phyloP scores from a whole-genome alignment of 2,329 filamentous ascomycete species.

The Eutypella sp. region DNA sequence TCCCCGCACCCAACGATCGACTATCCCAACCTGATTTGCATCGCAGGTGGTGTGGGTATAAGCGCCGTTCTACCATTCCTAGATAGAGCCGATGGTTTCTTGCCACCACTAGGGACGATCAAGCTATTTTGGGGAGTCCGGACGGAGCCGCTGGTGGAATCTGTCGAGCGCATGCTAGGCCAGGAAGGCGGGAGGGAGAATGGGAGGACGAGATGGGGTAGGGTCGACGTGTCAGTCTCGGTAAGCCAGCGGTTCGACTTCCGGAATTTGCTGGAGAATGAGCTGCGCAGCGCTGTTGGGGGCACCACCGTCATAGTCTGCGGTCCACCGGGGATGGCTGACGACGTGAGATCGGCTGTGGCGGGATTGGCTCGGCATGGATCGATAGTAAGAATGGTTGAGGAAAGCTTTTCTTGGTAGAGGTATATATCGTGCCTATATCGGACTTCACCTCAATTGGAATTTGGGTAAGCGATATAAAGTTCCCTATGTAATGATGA shows the following conservation, averaged over 20 bases:
- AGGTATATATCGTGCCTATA: not conserved
- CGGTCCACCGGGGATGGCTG: not conserved
- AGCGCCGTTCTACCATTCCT: constrained; percentile 25
- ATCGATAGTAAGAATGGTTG: not conserved
- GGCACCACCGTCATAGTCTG: not conserved
- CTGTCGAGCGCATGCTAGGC: not conserved
- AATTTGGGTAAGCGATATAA: too few relatives aligned
- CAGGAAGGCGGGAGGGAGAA: too few relatives aligned
- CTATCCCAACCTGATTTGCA: constrained; percentile 22
- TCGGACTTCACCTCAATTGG: not conserved
- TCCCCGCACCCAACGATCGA: constrained; percentile 9
- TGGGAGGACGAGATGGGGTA: not conserved
- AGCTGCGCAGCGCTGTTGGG: not conserved
- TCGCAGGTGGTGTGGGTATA: constrained; percentile 30
- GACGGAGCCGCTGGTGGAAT: not conserved
- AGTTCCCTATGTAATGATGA: too few relatives aligned
- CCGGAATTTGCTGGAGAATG: not conserved
- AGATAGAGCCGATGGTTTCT: not conserved
- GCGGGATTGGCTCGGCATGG: not conserved
- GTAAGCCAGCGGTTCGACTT: not conserved
- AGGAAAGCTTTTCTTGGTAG: not conserved
- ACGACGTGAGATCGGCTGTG: not conserved
- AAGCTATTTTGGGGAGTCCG: not conserved
- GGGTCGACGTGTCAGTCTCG: not conserved
- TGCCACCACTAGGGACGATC: not conserved